Base-by-base conservation (phyloP, 163 green algal species). In the Chlamydomonas reinhardtii region DNA sequence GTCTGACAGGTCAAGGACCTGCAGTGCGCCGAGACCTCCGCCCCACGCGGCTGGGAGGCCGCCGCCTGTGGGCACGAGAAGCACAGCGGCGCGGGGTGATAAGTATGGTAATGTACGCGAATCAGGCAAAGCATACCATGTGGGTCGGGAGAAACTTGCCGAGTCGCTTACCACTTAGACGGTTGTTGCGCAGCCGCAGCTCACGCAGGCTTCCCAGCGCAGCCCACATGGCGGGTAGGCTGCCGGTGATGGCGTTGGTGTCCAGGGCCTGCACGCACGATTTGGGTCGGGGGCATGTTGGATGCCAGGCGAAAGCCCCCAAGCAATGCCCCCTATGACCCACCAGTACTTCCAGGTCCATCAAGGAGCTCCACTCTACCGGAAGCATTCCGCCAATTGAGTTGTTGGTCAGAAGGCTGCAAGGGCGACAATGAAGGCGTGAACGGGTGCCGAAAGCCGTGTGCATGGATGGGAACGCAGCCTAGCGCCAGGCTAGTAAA, bases 381-480 rank as follows among this genome's bases (percentile, higher is more conserved):
- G 90, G 89, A 56, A 93, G 78, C 22, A 20, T 76, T 61, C 89
- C 90, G 24, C 61, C n/a, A 27, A 92, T 39, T 0, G 31, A 61
- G 74, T 93, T 93, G 79, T 89, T 85, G 2, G 86, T 75, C 59
- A 93, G 54, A 39, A 76, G 59, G 24, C 90, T 93, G 89, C 48
- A 37, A n/a, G n/a, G n/a, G n/a, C n/a, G n/a, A n/a, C n/a, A n/a
- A n/a, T n/a, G n/a, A n/a, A n/a, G n/a, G n/a, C n/a, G n/a, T n/a
- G n/a, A n/a, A n/a, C n/a, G n/a, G n/a, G n/a, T n/a, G n/a, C n/a
- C n/a, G n/a, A n/a, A n/a, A n/a, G n/a, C n/a, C n/a, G n/a, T n/a
- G n/a, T n/a, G n/a, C n/a, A n/a, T n/a, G n/a, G n/a, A n/a, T n/a
- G n/a, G n/a, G n/a, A n/a, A n/a, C n/a, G n/a, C n/a, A n/a, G n/a